Percentiles rank a stretch among this genome's conserved stretches.
phyloP scores from a whole-genome alignment of 108 stramenopile genomes.

The Conticribra weissflogii region DNA sequence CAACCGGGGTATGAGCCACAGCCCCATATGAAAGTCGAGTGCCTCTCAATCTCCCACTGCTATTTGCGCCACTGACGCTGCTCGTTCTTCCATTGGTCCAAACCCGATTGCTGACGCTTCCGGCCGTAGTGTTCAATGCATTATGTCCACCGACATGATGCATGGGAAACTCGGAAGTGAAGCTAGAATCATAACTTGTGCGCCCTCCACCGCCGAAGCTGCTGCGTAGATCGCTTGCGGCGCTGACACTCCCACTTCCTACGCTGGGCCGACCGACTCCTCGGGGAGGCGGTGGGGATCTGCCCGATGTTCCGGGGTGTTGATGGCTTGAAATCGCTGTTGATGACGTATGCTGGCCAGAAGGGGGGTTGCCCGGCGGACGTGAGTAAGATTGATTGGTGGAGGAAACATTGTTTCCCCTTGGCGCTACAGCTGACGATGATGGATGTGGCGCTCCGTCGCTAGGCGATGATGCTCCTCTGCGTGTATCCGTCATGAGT shows the following conservation, averaged over 20 bases:
- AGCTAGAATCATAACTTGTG: background rate
- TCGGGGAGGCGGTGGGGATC: conserved; percentile 8
- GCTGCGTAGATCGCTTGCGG: too few species aligned
- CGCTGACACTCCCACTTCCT: background rate
- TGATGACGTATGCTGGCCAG: too few species aligned
- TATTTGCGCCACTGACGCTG: background rate
- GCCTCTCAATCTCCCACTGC: conserved; percentile 4
- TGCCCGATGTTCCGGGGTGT: conserved; percentile 15
- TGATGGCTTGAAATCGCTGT: too few species aligned
- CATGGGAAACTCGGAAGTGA: conserved; percentile 1
- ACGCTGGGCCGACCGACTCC: background rate
- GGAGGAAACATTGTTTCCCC: too few species aligned
- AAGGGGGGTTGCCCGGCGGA: too few species aligned
- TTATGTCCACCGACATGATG: background rate
- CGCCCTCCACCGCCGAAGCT: background rate
- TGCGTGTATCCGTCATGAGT: too few species aligned
- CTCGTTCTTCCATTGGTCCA: background rate
- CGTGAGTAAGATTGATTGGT: too few species aligned
- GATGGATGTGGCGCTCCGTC: too few species aligned
- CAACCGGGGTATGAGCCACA: background rate
- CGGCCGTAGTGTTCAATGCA: background rate
- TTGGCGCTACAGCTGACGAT: too few species aligned
- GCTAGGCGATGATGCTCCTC: too few species aligned
- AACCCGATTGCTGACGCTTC: background rate
- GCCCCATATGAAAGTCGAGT: conserved; percentile 17